These are phyloP conservation scores for Blastocystis hominis DNA, from an alignment of 352 stramenopile species.

Conservation along the genomic window DNA sequence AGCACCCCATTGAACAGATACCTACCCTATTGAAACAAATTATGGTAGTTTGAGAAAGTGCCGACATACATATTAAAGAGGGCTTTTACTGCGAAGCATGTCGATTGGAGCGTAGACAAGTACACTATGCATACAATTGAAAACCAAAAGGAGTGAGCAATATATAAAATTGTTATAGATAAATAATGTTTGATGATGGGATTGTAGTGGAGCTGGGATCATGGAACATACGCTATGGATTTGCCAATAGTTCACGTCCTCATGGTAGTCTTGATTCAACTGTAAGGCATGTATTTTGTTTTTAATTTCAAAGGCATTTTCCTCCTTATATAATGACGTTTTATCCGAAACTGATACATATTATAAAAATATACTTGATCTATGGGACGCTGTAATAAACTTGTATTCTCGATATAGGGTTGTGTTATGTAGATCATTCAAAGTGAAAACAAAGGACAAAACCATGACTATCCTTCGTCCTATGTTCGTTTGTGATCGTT, in stretches of 20 bases:
- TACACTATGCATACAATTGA: too few species aligned
- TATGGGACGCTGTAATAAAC: background rate
- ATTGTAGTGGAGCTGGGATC: constrained; percentile 3
- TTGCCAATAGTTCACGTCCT: background rate
- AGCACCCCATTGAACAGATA: background rate
- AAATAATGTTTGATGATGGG: background rate
- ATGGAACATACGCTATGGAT: background rate
- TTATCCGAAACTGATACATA: background rate
- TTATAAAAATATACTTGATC: background rate
- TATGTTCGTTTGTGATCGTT: background rate
- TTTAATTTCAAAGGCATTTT: background rate
- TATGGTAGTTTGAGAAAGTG: background rate
- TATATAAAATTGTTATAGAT: background rate
- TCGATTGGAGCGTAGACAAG: background rate
- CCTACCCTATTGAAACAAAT: background rate
- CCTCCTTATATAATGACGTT: background rate
- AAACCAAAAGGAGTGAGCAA: too few species aligned
- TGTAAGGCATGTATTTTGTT: background rate
- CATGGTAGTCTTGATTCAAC: background rate
- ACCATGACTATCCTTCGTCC: background rate
- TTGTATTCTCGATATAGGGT: background rate
- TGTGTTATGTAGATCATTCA: background rate
- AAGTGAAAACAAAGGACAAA: background rate
- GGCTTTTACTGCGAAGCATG: background rate
- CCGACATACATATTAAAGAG: background rate